These are phyloP conservation scores for Leishmania braziliensis DNA, from an alignment of 208 protist species.

Conservation along the genomic window DNA sequence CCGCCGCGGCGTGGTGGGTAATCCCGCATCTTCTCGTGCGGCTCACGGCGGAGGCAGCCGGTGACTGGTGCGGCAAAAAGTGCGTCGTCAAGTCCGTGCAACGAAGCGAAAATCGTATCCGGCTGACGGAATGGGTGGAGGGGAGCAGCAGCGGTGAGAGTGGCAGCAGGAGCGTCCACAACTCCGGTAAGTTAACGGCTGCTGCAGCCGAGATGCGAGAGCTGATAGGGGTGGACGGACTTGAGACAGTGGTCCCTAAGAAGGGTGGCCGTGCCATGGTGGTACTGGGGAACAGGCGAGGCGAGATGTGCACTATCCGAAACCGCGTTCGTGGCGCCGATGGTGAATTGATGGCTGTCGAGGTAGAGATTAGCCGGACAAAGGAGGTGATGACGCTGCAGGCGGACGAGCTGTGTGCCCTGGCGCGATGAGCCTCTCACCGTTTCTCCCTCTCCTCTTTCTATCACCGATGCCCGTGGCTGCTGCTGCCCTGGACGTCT, in stretches of 20 bases:
- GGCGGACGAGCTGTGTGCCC: conserved; percentile 60
- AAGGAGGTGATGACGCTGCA: conserved; percentile 39
- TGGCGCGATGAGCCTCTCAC: conserved; percentile 12
- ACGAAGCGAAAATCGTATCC: conserved; percentile 56
- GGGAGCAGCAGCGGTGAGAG: conserved; percentile 10
- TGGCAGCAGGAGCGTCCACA: neutral
- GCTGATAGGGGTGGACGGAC: conserved; percentile 52
- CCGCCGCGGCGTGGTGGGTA: conserved; percentile 67
- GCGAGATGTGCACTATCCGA: conserved; percentile 63
- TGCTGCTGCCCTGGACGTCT: neutral
- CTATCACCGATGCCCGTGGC: neutral
- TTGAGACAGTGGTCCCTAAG: conserved; percentile 82
- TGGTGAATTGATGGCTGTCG: conserved; percentile 43
- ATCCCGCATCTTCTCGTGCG: conserved; percentile 73
- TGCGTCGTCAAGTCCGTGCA: conserved; percentile 57
- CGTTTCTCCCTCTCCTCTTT: neutral
- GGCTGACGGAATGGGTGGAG: conserved; percentile 36
- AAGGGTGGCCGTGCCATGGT: conserved; percentile 63
- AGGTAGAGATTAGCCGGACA: conserved; percentile 52
- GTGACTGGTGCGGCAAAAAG: conserved; percentile 70
- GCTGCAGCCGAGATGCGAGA: conserved; percentile 44
- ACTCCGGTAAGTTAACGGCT: neutral
- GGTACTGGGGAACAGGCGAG: conserved; percentile 56
- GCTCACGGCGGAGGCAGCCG: conserved; percentile 55
- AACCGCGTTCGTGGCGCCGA: conserved; percentile 37